Conservation (phyloP, 768 basidiomycete genomes). For the Lanmaoa rubissima region DNA sequence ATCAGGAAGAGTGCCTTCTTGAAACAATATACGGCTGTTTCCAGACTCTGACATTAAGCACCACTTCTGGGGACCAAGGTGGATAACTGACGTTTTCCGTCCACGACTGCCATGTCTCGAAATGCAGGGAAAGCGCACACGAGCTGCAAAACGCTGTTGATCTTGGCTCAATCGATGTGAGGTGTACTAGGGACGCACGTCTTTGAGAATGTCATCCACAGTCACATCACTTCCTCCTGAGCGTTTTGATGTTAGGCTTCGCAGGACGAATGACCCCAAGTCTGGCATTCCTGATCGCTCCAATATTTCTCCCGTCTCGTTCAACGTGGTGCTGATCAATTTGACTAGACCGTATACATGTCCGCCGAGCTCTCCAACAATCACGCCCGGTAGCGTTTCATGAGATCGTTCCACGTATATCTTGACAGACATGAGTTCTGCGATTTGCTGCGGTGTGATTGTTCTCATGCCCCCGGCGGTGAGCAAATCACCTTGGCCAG, state of each 20-base stretch:
- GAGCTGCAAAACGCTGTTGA: constrained; percentile 44
- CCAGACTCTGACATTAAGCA: neutral
- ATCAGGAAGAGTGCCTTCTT: constrained; percentile 87
- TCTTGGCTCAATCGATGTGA: constrained; percentile 3
- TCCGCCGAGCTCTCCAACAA: constrained; percentile 74
- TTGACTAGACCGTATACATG: constrained; percentile 71
- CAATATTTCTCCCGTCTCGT: constrained; percentile 71
- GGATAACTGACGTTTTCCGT: constrained; percentile 52
- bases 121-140: constrained; percentile 80
- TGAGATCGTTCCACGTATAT: constrained; percentile 72
- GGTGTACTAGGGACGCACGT: constrained; percentile 41
- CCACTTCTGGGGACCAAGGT: constrained; percentile 4
- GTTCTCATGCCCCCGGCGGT: constrained; percentile 64
- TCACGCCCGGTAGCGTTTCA: constrained; percentile 63
- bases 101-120: constrained; percentile 68
- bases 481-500: constrained; percentile 55
- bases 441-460: constrained; percentile 55
- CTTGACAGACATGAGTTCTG: constrained; percentile 69
- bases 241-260: constrained; percentile 51
- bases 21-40: constrained; percentile 78
- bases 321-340: constrained; percentile 59
- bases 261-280: constrained; percentile 73
- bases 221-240: constrained; percentile 33
- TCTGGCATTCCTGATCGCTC: constrained; percentile 58
- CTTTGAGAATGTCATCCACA: constrained; percentile 61